Evolutionary conservation across 2,329 filamentous ascomycete species (phyloP), one percentile per base, ranked within the genome.

Genomic region (Ophiostoma ips): DNA sequence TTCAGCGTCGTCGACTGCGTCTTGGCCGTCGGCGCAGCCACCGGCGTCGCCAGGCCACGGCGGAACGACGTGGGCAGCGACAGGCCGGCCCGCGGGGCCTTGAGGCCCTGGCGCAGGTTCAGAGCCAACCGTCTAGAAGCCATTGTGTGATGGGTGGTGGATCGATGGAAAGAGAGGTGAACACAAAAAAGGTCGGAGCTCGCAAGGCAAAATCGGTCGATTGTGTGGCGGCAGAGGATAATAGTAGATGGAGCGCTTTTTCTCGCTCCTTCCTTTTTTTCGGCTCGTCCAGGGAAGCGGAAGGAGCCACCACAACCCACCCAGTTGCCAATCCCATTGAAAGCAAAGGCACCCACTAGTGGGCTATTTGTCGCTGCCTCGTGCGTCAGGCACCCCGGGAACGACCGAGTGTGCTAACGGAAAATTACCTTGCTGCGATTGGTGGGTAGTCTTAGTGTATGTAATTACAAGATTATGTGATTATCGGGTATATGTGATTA

Each of bases 51-150:
- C 67, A 95, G 87, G 66, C 85, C 84, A 75, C 90, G 81, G 70
- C 80, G 83, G 70, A 92, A 73, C 59, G 84, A 77, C 59, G 84
- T 77, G 66, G 87, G 75, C 65, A 84, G 75, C 69, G 84, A 83
- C 71, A 92, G 77, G 70, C 85, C 84, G 71, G 84, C 78, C 70
- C 87, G 86, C n/a, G 54, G 52, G 28, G 74, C 75, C 86, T 76
- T 88, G 87, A 95, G 76, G 72, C 85, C 84, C 74, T 87, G 83
- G 71, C 87, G 80, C 66, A 96, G 81, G 76, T 89, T 94, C 71
- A 94, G 79, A 76, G 89, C 89, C 75, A 96, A 81, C 83, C 88
- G 86, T 80, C 89, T 81, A 71, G 90, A 95, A 75, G 90, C 90
- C 90, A 96, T 51, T 30, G 47, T 30, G 19, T 21, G 30, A 6